Evolutionary conservation across 768 basidiomycete genomes (phyloP), one percentile per base, ranked within the genome.

Genomic region (Arthromyces matolae): DNA sequence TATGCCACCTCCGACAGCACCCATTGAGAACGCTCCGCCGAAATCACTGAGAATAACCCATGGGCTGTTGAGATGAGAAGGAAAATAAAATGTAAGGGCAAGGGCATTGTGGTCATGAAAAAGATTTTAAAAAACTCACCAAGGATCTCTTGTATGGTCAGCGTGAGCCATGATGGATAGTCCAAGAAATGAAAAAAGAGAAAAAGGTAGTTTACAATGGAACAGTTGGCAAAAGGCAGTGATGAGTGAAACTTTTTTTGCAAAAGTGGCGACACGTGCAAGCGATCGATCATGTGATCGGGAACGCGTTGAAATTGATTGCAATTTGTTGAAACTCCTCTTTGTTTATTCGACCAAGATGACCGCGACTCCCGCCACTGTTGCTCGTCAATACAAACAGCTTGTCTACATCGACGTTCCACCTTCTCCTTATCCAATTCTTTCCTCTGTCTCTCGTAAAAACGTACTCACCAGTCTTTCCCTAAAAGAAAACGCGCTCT

Each of bases 1-100:
- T 62, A 97, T 92, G 55, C 89, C 93, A 61, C 95, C 95, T 60
- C 95, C 95, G 46, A 98, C 85, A 28, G 93, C 92, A 65, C 94
- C 94, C 94, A 97, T 97, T 14, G 94, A 82, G 69, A 96, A 95
- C 10, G 94, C 93, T 52, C 93, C 94, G 51, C 95, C 94, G 68
- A 94, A 95, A 74, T 98, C 95, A 75, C 91, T 96, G 59, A 97
- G 84, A 64, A 97, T 89, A 43, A 97, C 94, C 92, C 93, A 97
- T 60, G 95, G 95, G 71, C 95, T 97, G 60, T 25, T 40, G 38
- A 43, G 39, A 12, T 37, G 20, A 34, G 32, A 40, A 39, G 18
- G 44, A 12, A 14, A 25, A 18, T 33, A 14, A 34, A 32, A n/a
- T n/a, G n/a, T n/a, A n/a, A n/a, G n/a, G n/a, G n/a, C n/a, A n/a